Conservation (phyloP, 2,329 filamentous ascomycete genomes). For the Lasiodiplodia citricola region DNA sequence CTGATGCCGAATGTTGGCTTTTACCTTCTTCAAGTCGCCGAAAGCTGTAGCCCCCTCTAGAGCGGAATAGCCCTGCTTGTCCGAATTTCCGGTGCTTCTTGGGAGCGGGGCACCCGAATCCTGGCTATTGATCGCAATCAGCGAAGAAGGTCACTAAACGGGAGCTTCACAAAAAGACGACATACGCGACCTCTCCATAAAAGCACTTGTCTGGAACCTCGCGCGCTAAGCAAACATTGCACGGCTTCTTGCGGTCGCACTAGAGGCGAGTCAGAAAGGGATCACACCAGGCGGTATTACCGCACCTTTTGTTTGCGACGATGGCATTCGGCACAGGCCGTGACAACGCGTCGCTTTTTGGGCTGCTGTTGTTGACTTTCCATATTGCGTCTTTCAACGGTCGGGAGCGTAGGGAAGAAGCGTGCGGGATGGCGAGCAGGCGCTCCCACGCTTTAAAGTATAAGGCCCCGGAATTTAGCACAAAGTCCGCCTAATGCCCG, state of each 20-base stretch:
- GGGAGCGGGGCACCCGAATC: neutral
- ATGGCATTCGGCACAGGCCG: slow-evolving; percentile 10
- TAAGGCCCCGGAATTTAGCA: neutral
- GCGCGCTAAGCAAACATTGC: slow-evolving; percentile 12
- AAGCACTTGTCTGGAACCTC: slow-evolving; percentile 9
- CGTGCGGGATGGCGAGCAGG: neutral
- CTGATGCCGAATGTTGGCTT: no score
- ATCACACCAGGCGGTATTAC: neutral
- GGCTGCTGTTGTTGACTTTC: neutral
- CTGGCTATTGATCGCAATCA: neutral
- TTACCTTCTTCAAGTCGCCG: slow-evolving; percentile 5
- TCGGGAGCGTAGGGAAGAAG: neutral
- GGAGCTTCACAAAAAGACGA: neutral
- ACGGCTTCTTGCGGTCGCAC: slow-evolving; percentile 18
- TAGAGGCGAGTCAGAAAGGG: neutral
- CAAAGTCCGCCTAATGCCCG: neutral
- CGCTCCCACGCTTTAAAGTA: neutral
- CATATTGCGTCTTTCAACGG: neutral
- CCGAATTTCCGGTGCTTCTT: slow-evolving; percentile 3
- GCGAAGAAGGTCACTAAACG: neutral
- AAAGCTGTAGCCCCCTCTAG: slow-evolving; percentile 6
- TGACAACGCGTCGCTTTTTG: slow-evolving; percentile 1
- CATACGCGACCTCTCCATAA: neutral
- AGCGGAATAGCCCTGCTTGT: neutral
- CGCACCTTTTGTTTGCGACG: slow-evolving; percentile 14